Evolutionary conservation across 1,284 basidiomycete species (phyloP).

Genomic region (Microbotryomycetes sp.): DNA sequence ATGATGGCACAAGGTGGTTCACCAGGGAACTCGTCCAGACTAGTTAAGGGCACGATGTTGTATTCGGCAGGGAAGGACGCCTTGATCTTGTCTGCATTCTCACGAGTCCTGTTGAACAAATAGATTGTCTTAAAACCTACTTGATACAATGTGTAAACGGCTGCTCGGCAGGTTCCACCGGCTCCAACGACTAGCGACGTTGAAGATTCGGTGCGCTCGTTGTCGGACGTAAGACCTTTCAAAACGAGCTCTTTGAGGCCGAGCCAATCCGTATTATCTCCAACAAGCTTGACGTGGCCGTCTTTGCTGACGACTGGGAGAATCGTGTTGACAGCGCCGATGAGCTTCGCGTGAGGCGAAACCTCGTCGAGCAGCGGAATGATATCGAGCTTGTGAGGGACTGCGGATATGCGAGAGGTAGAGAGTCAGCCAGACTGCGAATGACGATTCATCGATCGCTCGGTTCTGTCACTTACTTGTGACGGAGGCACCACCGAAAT

Average conservation of each 20-base stretch:
- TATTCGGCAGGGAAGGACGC: constrained; percentile 58
- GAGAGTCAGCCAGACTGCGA: background rate
- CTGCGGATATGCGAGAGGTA: constrained; percentile 39
- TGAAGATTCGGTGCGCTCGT: constrained; percentile 29
- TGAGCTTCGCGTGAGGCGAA: constrained; percentile 68
- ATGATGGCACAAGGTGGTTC: constrained; percentile 64
- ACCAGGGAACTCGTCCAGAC: constrained; percentile 52
- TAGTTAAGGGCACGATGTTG: constrained; percentile 56
- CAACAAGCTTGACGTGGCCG: constrained; percentile 56
- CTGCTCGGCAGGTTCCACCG: constrained; percentile 85
- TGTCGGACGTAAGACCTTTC: constrained; percentile 40
- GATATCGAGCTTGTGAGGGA: constrained; percentile 83
- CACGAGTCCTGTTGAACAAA: constrained; percentile 72
- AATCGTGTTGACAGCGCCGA: constrained; percentile 91
- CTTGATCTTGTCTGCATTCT: constrained; percentile 64
- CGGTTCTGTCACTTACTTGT: constrained; percentile 48
- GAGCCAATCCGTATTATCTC: constrained; percentile 91
- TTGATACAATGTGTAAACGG: constrained; percentile 74
- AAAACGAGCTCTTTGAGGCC: constrained; percentile 61
- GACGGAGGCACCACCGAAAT: constrained; percentile 92
- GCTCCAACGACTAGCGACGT: constrained; percentile 79
- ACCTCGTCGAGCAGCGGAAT: constrained; percentile 70
- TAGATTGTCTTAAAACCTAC: constrained; percentile 66
- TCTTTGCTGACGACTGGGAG: constrained; percentile 51
- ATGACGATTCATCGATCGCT: constrained; percentile 12